phyloP scores from a whole-genome alignment of 305 asterid genomes.

The Rubia balearica region DNA sequence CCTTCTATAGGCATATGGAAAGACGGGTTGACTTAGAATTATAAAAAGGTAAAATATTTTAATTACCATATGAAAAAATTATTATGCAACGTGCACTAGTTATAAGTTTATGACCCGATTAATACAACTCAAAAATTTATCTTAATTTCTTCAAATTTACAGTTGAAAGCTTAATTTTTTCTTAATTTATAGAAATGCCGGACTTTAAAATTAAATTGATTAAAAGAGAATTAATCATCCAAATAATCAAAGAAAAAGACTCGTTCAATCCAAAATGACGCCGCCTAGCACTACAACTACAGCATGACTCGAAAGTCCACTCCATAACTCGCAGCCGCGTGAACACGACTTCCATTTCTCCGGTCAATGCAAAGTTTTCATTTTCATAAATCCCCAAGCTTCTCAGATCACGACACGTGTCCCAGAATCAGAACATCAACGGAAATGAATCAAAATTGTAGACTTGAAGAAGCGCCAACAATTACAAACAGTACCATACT shows the following conservation, averaged over 20 bases:
- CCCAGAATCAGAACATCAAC: neutral
- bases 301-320: neutral
- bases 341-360: neutral
- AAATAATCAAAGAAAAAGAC: neutral
- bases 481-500: neutral
- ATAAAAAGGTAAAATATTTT: too few relatives aligned
- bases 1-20: too few relatives aligned
- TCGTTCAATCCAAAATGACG: neutral
- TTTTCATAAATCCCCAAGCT: neutral
- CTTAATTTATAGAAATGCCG: too few relatives aligned
- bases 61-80: too few relatives aligned
- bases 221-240: too few relatives aligned
- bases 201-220: too few relatives aligned
- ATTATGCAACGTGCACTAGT: too few relatives aligned
- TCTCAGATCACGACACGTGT: conserved; percentile 1
- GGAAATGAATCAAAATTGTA: neutral
- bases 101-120: too few relatives aligned
- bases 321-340: conserved; percentile 15
- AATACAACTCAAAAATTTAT: too few relatives aligned
- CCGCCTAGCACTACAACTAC: neutral
- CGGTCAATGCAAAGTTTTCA: neutral
- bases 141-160: too few relatives aligned
- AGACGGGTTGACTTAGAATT: too few relatives aligned
- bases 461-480: conserved; percentile 1
- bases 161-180: too few relatives aligned